Evolutionary conservation across 306 rosid species (phyloP).

Genomic region (Gillenia trifoliata): DNA sequence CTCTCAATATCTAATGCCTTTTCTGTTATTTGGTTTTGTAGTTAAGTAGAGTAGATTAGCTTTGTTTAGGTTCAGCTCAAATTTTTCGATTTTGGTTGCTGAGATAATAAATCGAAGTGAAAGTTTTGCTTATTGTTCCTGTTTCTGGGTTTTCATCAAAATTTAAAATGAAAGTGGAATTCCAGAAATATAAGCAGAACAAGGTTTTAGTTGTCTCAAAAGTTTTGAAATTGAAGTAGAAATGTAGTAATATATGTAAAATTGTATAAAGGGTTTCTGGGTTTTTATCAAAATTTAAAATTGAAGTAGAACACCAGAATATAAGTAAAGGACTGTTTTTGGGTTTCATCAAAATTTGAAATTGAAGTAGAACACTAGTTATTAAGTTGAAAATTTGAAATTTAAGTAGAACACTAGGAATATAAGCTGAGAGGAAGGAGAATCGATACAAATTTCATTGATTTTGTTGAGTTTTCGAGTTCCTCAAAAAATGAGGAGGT

Average conservation of each 20-base stretch:
- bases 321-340: no score
- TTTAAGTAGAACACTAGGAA: no score
- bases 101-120: neutral
- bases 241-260: no score
- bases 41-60: neutral
- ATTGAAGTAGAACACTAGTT: no score
- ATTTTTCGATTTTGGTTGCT: neutral
- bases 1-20: neutral
- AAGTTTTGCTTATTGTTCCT: neutral
- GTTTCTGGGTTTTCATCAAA: neutral
- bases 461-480: neutral
- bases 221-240: no score
- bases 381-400: no score
- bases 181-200: neutral
- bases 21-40: neutral
- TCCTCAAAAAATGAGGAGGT: neutral
- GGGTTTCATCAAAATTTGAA: no score
- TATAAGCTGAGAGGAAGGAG: neutral
- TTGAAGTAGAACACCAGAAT: neutral
- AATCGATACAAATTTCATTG: neutral
- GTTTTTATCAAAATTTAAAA: neutral
- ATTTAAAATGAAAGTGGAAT: neutral
- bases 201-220: no score
- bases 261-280: no score
- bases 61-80: neutral